Evolutionary conservation across 257 asterid species (phyloP).

Genomic region (Ocimum tenuiflorum): DNA sequence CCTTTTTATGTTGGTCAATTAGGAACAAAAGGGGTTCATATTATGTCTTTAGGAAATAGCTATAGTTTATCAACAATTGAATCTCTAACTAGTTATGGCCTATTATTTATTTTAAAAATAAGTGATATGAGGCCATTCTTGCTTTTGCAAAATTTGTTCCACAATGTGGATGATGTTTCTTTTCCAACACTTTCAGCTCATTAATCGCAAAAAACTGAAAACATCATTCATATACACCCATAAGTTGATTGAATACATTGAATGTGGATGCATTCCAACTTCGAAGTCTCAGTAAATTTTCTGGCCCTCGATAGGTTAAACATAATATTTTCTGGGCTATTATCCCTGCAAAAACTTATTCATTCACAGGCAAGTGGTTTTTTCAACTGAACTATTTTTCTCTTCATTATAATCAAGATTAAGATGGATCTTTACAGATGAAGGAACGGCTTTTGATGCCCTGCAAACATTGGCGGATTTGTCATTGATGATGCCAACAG

Average conservation of each 20-base stretch:
- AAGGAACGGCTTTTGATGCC: slow-evolving; percentile 66
- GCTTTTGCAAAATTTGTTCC: neutral
- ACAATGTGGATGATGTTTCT: neutral
- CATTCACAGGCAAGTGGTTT: neutral
- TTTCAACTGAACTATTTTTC: too few relatives aligned
- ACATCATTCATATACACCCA: neutral
- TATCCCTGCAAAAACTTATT: neutral
- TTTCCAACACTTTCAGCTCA: neutral
- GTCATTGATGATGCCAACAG: slow-evolving; percentile 76
- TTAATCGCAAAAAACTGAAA: neutral
- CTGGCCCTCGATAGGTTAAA: neutral
- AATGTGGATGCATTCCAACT: neutral
- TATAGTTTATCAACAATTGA: neutral
- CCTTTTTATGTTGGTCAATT: neutral
- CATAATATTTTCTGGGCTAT: neutral
- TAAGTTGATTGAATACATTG: slow-evolving; percentile 3
- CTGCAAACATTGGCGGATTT: slow-evolving; percentile 80
- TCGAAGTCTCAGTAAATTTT: neutral
- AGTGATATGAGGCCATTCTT: neutral
- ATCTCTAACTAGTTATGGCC: neutral
- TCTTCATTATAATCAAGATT: slow-evolving; percentile 5
- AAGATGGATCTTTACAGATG: slow-evolving; percentile 48
- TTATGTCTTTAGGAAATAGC: neutral
- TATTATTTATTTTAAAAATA: neutral
- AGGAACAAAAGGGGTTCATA: neutral